These are phyloP conservation scores for Clarireedia paspali DNA, from an alignment of 2,329 filamentous ascomycete genomes.

Conservation along the genomic window DNA sequence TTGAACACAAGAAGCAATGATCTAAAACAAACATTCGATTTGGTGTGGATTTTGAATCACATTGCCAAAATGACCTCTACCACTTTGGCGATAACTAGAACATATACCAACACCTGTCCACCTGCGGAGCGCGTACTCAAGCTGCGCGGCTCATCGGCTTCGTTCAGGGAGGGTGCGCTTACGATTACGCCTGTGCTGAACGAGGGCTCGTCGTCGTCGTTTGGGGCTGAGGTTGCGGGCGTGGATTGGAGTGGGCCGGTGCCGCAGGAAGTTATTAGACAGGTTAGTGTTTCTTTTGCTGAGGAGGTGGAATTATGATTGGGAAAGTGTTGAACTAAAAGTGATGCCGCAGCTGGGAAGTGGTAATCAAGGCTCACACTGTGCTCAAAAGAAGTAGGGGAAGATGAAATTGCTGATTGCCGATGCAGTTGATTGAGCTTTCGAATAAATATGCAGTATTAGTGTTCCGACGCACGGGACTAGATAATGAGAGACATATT, in stretches of 20 bases:
- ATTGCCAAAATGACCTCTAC: neutral
- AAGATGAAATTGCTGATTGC: neutral
- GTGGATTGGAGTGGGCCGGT: neutral
- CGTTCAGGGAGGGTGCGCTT: neutral
- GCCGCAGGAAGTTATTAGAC: neutral
- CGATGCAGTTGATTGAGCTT: neutral
- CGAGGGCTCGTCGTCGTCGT: neutral
- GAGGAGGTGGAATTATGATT: too few relatives aligned
- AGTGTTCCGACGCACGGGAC: neutral
- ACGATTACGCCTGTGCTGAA: neutral
- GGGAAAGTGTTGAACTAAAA: too few relatives aligned
- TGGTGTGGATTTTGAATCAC: neutral
- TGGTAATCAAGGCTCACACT: neutral
- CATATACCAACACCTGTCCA: neutral
- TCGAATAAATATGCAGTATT: neutral
- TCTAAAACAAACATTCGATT: too few relatives aligned
- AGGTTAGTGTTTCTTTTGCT: neutral
- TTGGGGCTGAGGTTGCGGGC: neutral
- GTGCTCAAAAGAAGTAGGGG: neutral
- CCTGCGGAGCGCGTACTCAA: neutral
- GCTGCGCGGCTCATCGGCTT: neutral
- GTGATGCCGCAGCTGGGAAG: too few relatives aligned
- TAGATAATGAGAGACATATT: neutral
- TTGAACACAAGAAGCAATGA: too few relatives aligned
- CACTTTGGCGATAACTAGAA: neutral